Evolutionary conservation across 202 grass and related monocot species (phyloP), one percentile per base, ranked within the genome.

Genomic region (Schoenoplectus tabernaemontani): DNA sequence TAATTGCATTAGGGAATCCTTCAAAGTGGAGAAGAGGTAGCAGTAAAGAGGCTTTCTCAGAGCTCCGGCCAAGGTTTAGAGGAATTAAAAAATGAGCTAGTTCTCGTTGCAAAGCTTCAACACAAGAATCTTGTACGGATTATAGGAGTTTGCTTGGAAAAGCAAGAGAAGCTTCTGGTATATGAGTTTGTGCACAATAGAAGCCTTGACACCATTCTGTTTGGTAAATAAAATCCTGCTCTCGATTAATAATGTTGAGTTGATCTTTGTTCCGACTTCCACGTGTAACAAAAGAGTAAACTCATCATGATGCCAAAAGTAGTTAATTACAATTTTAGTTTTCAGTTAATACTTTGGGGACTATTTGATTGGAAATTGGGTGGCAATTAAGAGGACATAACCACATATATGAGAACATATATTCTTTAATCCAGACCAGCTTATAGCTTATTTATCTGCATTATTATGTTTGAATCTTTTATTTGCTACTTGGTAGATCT

Each of bases 101-200:
- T 28, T 28, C 83, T 89, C 76, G 83, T 97, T 69, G 86, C 90
- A 4, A 93, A 86, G 81, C 86, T 97, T 68, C 85, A 93, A 57
- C 93, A 97, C 51, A 93, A 78, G 24, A 97, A 93, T 83, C 85
- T 93, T 1, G 93, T 93, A 6, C 87, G 77, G 5, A 78, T 97
- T 34, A 1, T 88, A 0, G 90, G 93, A 0, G 92, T 81, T 81
- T 97, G 85, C 75, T 81, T 91, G 1, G 83, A 81, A 84, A 78
- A 84, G 17, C 81, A 92, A 53, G 93, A 97, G 85, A 97, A 91
- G 87, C 64, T 97, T 58, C 83, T 93, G 0, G 88, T 87, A 1
- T 96, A 96, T 68, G 88, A 96, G 72, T 96, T 85, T 67, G 62
- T 93, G 47, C 87, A 78, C 26, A 87, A 97, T 60, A 41, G 46